phyloP scores from a whole-genome alignment of 192 early-diverging fungal genomes.

The Coemansia sp. region DNA sequence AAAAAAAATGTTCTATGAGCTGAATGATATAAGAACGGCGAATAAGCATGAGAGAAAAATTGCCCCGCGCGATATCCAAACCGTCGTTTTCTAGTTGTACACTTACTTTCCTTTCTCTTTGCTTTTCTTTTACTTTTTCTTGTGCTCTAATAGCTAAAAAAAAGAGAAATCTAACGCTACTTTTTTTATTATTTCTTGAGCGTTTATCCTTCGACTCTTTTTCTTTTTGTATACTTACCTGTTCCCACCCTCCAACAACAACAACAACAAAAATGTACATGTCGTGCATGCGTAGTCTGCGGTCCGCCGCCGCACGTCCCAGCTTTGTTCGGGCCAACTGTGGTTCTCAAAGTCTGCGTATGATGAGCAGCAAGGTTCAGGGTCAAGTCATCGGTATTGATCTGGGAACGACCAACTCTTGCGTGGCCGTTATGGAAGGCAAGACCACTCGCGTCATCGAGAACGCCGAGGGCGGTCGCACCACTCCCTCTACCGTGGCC shows the following conservation, averaged over 20 bases:
- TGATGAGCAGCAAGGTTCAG: conserved; percentile 67
- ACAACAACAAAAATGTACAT: conserved; percentile 48
- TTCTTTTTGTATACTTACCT: conserved; percentile 17
- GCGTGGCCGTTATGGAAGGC: conserved; percentile 99
- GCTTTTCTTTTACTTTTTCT: not conserved
- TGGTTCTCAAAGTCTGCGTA: conserved; percentile 32
- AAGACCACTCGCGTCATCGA: conserved; percentile 96
- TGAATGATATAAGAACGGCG: conserved; percentile 1
- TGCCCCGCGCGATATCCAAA: not conserved
- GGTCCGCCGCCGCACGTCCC: conserved; percentile 43
- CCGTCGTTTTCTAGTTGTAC: not conserved
- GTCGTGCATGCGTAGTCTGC: conserved; percentile 55
- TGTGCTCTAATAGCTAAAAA: not conserved
- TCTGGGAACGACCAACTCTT: conserved; percentile 99
- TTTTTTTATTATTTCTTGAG: not conserved
- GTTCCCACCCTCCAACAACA: not conserved
- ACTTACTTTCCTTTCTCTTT: not conserved
- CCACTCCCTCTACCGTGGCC: conserved; percentile 96
- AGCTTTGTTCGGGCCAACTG: conserved; percentile 27
- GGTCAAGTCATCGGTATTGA: conserved; percentile 96
- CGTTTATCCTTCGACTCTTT: conserved; percentile 5
- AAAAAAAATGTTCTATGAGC: not conserved
- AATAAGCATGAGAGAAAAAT: not conserved
- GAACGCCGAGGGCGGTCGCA: conserved; percentile 95
- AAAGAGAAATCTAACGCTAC: not conserved